Base-by-base conservation (phyloP, 805 yeast species). In the Myxozyma kluyveri region DNA sequence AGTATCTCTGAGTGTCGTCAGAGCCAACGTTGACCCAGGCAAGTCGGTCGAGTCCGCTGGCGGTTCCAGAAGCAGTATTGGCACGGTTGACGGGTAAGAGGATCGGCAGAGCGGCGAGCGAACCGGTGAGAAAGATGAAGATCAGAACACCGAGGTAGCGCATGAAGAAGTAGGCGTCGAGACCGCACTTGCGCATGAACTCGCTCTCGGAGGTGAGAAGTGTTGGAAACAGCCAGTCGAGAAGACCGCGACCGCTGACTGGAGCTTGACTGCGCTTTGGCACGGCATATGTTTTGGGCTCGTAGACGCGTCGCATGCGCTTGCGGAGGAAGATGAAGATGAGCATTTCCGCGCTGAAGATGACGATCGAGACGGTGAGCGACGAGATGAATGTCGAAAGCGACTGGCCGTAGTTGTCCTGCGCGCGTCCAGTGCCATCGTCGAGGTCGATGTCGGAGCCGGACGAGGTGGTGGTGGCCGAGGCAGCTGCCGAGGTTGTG, bases 161-260 rank as follows among this genome's bases (percentile, higher is more conserved):
- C 57, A 89, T 70, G 67, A 90, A 91, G 65, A 93, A 83, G 71
- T 88, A 91, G 2, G 96, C 97, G 67, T 91, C 98, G 10, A 91
- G 67, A 10, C 97, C 98, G 24, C 91, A 85, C 61, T 91, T 95
- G 59, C 82, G 81, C 54, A 91, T 80, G 51, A 90, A 75, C 63
- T 86, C 86, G 42, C 84, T 72, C 50, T 86, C 89, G 0, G 88
- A 80, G 65, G 86, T 84, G 45, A 77, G 71, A 41, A 87, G 62
- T 26, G 91, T 66, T 2, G 84, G 83, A 3, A 69, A 54, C 6
- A 90, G 53, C 98, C 97, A 90, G 37, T 78, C 73, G 65, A 83
- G 69, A 1, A 86, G 76, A 29, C 90, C 95, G 21, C 67, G 69
- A 1, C 90, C 84, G 40, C 88, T 71, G 0, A 91, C 88, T 27